Percentiles rank a stretch among this genome's conserved stretches.
phyloP scores from a whole-genome alignment of 139 green algal genomes.

The Coelastrella sp. region DNA sequence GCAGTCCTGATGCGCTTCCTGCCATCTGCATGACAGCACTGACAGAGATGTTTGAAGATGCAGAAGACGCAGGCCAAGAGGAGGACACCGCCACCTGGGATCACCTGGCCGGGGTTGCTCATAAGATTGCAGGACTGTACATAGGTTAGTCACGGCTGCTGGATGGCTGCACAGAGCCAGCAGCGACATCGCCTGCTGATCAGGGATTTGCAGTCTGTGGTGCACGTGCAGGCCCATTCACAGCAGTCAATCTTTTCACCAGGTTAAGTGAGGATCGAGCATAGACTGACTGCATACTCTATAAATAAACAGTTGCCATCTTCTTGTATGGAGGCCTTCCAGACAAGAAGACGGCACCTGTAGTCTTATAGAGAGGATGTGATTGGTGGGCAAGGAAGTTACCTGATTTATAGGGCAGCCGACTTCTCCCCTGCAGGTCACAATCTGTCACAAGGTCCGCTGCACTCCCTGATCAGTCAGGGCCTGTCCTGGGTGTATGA shows the following conservation, averaged over 20 bases:
- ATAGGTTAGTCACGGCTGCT: background rate
- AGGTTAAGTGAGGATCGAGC: too few species aligned
- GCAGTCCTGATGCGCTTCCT: background rate
- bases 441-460: constrained; percentile 28
- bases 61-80: background rate
- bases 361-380: too few species aligned
- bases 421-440: background rate
- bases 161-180: too few species aligned
- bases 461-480: background rate
- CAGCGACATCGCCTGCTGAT: background rate
- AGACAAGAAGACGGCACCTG: too few species aligned
- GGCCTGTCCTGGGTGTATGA: constrained; percentile 6
- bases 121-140: constrained; percentile 17
- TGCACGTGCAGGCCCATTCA: too few species aligned
- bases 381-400: too few species aligned
- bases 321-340: too few species aligned
- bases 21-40: background rate
- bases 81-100: background rate
- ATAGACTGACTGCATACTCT: too few species aligned
- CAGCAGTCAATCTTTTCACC: too few species aligned
- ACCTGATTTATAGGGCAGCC: too few species aligned
- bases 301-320: too few species aligned
- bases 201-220: background rate
- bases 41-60: constrained; percentile 3
- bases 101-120: background rate